Evolutionary conservation across 352 stramenopile genomes (phyloP), one percentile per base, ranked within the genome.

Genomic region (Peronospora belbahrii): DNA sequence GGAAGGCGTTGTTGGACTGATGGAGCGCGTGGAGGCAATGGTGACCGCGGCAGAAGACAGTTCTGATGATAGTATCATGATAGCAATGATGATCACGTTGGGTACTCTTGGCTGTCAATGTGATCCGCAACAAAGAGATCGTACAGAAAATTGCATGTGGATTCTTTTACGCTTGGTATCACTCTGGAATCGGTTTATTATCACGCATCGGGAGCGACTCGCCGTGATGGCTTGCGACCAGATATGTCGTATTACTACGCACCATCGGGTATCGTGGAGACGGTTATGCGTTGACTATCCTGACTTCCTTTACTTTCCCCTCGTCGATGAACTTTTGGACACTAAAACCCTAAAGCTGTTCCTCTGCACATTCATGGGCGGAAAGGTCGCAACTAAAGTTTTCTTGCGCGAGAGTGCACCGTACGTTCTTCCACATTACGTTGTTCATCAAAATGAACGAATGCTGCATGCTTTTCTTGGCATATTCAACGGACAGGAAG

Each of bases 381-480:
- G 42, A 13, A 70, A 61, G 34, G 43, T 88, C 19, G 51, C 70
- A 45, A 53, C 54, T 5, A 60, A 41, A 17, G 34, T 60, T 6
- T 88, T 85, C 20, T 59, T 85, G 22, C 42, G 47, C 5, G 55
- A 53, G 2, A 80, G 74, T 48, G 71, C 76, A 6, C 62, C 62
- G 0, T 74, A 78, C 31, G 68, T 83, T 6, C 54, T 88, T 14
- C 73, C 76, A 13, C 74, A 69, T 39, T 83, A 80, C 23, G 57
- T 88, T 52, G 61, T 85, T 4, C 51, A 68, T 25, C 65, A 82
- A 59, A 81, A 83, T 39, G 60, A 74, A 18, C 43, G 48, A 27
- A 79, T 82, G 66, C 43, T 88, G 13, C 57, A 65, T 15, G 43
- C 48, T 2, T 83, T 76, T 38, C 43, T 74, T 15, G 41, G 52